Evolutionary conservation across 495 filamentous ascomycete species (phyloP).

Genomic region (Coniosporium apollinis): DNA sequence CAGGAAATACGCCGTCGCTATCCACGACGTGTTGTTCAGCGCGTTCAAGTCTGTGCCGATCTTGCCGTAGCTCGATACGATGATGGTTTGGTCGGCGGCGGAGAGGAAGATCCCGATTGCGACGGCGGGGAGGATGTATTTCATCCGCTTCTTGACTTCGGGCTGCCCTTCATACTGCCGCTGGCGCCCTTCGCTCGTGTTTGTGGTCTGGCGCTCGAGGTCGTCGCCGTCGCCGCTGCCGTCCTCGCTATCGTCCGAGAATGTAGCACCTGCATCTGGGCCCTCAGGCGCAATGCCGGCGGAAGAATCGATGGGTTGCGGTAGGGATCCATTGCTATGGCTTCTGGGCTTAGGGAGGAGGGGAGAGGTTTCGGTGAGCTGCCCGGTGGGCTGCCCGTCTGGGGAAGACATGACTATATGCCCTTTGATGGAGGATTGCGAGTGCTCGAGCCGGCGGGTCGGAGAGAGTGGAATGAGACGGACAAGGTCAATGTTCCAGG

Average conservation of each 20-base stretch:
- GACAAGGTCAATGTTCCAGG: too few relatives aligned
- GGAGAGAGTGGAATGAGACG: too few relatives aligned
- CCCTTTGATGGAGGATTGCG: too few relatives aligned
- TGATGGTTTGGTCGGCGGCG: constrained; percentile 68
- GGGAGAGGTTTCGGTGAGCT: constrained; percentile 17
- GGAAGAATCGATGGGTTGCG: constrained; percentile 6
- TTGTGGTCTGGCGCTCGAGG: constrained; percentile 14
- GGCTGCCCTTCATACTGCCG: constrained; percentile 25
- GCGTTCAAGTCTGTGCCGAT: constrained; percentile 71
- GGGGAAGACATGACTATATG: too few relatives aligned
- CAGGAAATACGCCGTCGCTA: constrained; percentile 66
- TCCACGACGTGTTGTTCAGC: constrained; percentile 68
- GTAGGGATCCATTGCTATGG: background rate
- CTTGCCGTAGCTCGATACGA: constrained; percentile 59
- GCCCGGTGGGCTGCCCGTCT: constrained; percentile 1
- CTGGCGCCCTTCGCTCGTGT: constrained; percentile 7
- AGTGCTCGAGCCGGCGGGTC: too few relatives aligned
- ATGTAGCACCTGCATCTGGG: constrained; percentile 1
- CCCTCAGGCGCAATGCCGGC: constrained; percentile 9
- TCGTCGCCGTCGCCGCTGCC: constrained; percentile 10
- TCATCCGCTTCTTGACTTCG: constrained; percentile 29
- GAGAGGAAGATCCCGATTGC: constrained; percentile 52
- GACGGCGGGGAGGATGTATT: constrained; percentile 38
- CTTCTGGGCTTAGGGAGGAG: constrained; percentile 9
- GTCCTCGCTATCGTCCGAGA: background rate